Base-by-base conservation (phyloP, 2,329 filamentous ascomycete species). In the Curvularia spicifera region DNA sequence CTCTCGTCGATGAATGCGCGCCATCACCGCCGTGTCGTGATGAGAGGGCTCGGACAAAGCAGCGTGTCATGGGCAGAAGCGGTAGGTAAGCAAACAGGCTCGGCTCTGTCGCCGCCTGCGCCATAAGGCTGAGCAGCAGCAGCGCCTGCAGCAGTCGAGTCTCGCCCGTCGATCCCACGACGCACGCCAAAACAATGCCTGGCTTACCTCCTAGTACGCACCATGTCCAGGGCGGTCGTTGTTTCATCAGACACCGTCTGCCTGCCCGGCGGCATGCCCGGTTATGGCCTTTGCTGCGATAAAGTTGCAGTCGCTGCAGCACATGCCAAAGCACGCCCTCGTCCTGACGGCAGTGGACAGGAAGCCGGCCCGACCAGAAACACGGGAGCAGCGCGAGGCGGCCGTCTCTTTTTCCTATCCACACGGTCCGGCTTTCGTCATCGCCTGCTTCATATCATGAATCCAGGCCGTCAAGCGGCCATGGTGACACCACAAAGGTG, bases 41-140 rank as follows among this genome's bases (percentile, higher is more conserved):
- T 31, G 28, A 31, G 28, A n/a, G 31, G 12, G 31, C 10, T 13
- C 13, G 31, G 12, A 33, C 12, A 13, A 7, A n/a, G 13, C 33
- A 6, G 5, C 6, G 40, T 43, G 18, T 18, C 52, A 31, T 42
- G 24, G 53, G 50, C 40, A 31, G 28, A 31, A 7, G 24, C 6
- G 28, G 42, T 18, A 42, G 46, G 26, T 55, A 20, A 7, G 5
- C 9, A 59, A 53, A 53, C 59, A 59, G 57, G 47, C 48, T 59
- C 55, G 42, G 56, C 58, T 45, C 15, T 40, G 15, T n/a, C 57
- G 64, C 60, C 63, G 18, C 18, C 18, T 68, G 65, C 66, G 56
- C 65, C 66, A 62, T 72, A 75, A 72, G 72, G 72, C 72, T 75
- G 72, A 71, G 63, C 56, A 59, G 52, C 40, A 24, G 40, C 31